Percentiles rank a stretch among this genome's conserved stretches.
These are phyloP conservation scores for Mycothermus thermophilus DNA, from an alignment of 495 filamentous ascomycete genomes.

Conservation along the genomic window DNA sequence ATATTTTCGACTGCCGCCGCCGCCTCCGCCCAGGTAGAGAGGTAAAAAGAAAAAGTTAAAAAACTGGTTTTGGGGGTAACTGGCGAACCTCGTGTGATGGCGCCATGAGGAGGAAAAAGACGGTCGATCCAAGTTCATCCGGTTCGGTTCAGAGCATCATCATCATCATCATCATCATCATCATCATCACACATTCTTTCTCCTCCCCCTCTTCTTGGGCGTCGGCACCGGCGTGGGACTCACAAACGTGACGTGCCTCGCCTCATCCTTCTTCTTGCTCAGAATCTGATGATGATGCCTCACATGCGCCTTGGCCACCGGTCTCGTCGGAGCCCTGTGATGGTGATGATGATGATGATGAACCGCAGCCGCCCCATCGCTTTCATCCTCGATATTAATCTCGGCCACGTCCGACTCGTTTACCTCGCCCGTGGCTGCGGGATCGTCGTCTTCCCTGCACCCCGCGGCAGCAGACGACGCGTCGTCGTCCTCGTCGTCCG, in stretches of 20 bases:
- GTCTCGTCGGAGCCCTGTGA: no score
- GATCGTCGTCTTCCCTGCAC: slow-evolving; percentile 28
- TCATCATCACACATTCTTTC: slow-evolving; percentile 13
- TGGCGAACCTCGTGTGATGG: no score
- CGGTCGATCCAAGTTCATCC: not conserved
- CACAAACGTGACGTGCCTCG: slow-evolving; percentile 34
- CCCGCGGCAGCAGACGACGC: no score
- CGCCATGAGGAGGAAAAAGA: no score
- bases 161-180: not conserved
- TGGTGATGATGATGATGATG: no score
- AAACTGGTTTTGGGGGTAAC: no score
- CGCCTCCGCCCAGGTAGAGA: no score
- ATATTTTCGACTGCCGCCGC: no score
- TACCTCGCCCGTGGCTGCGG: not conserved
- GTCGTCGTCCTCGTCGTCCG: slow-evolving; percentile 31
- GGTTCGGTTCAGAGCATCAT: not conserved
- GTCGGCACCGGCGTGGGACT: slow-evolving; percentile 23
- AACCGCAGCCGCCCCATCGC: slow-evolving; percentile 8
- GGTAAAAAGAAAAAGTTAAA: no score
- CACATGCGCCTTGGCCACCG: no score
- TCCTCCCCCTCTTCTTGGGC: slow-evolving; percentile 19
- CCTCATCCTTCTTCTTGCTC: slow-evolving; percentile 31
- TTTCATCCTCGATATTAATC: slow-evolving; percentile 33
- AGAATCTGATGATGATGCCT: no score
- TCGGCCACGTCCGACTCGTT: slow-evolving; percentile 35